Base-by-base conservation (phyloP, 2,329 filamentous ascomycete species). In the Clarireedia hainanense region DNA sequence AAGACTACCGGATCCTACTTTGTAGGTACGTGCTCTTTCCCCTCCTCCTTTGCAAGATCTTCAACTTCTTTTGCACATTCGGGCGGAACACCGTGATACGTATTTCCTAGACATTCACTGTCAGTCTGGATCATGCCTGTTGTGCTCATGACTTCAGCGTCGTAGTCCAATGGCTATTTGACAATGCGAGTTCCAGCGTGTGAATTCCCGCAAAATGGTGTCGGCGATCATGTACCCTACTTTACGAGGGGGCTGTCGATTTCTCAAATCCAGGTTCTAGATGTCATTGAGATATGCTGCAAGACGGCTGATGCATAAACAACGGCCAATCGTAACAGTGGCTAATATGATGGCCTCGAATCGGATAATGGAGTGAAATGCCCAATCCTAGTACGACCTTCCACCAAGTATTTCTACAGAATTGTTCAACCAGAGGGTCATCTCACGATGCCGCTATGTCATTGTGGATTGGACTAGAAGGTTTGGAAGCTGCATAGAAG, bases 401-500 rank as follows among this genome's bases (percentile, higher is more conserved):
- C 7, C 27, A 30, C 27, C 7, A 30, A 30, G 27, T 30, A 30
- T 30, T 30, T 30, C 27, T 12, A 10, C 7, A 10, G 10, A 10
- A 9, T 7, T 30, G 30, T 50, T 34, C 36, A 50, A 50, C 17
- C 6, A 27, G 51, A 20, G n/a, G n/a, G 24, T 48, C 15, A 10
- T 37, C 37, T 17, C 6, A 37, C 20, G 24, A 56, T 40, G 23
- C 17, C 49, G 34, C 53, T 52, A 52, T 47, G 30, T 34, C 6
- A 20, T 6, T 12, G 53, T 56, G 53, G 53, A 47, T 40, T 14
- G 17, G 36, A 48, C 53, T 52, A 56, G 53, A 56, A 56, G 53
- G 23, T 52, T 52, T 56, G n/a, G 53, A 56, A 51, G 48, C 50
- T 40, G 53, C 53, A 40, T 56, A 52, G 53, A 56, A 56, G 53